Evolutionary conservation across 768 basidiomycete species (phyloP), one percentile per base, ranked within the genome.

Genomic region (Inosperma sp.): DNA sequence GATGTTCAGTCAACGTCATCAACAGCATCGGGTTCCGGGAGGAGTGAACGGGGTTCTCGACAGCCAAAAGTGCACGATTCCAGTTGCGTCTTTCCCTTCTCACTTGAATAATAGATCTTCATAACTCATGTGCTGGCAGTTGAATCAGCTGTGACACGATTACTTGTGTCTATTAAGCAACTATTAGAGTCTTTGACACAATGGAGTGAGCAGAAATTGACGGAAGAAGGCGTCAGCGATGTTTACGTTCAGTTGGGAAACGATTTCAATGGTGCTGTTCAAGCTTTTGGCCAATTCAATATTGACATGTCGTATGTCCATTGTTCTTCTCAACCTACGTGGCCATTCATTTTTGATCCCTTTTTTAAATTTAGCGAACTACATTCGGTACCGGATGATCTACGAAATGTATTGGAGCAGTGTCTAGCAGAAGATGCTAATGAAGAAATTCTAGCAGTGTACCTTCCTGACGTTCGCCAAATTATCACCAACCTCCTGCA

Each of bases 221-320:
- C 82, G 50, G 93, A 95, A 64, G 71, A 68, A 35, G 76, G 88
- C 58, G 93, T 99, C 64, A 96, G 93, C 76, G 92, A 97, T 67
- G 89, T 96, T 48, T 99, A 99, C 68, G 96, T 99, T 48, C 82
- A 84, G 48, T 76, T 99, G 19, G 96, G 96, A 19, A 97, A 98
- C 68, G 94, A 96, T 64, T 98, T 99, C 75, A 97, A 97, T 63
- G 80, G 82, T 13, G 93, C 93, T 8, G 90, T 94, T 31, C 81
- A 86, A 47, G 92, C 93, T 1, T 99, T 99, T 65, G 78, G 79
- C 2, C 73, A 78, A 10, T 92, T 85, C 57, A 83, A 84, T 54
- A 94, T 99, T 52, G 82, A 88, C 54, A 97, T 98, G 88, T 74
- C 77, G 95, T 97, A 68, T 66, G 91, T 79, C 27, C 35, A 37